These are phyloP conservation scores for Nadsonia commutata DNA, from an alignment of 1,139 yeast genomes.

Conservation along the genomic window DNA sequence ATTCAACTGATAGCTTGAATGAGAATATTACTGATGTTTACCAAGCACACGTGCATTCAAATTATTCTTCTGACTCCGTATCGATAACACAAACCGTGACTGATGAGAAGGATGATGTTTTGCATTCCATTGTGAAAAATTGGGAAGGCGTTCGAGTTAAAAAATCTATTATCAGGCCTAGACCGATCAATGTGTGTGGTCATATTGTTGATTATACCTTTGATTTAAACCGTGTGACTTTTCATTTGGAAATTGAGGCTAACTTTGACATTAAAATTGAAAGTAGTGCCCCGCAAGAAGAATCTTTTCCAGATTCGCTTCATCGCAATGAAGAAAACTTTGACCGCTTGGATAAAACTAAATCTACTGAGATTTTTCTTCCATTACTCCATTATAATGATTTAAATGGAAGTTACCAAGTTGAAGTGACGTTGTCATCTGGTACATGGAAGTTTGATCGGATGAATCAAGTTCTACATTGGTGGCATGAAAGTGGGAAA, in stretches of 20 bases:
- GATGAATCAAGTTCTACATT: constrained; percentile 41
- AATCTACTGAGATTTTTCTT: constrained; percentile 46
- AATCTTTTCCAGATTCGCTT: too few relatives aligned
- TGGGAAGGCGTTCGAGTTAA: constrained; percentile 37
- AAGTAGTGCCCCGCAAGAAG: constrained; percentile 7
- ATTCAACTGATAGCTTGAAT: too few relatives aligned
- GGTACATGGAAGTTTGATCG: constrained; percentile 43
- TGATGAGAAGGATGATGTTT: constrained; percentile 3
- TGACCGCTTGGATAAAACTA: background rate
- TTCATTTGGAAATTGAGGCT: constrained; percentile 31
- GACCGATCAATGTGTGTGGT: constrained; percentile 47
- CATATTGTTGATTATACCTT: constrained; percentile 37
- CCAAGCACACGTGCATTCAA: too few relatives aligned
- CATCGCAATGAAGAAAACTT: background rate
- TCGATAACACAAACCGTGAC: too few relatives aligned
- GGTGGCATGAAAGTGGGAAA: constrained; percentile 45
- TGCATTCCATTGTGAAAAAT: background rate
- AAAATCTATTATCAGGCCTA: constrained; percentile 62
- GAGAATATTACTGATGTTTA: too few relatives aligned
- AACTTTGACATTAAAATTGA: constrained; percentile 11
- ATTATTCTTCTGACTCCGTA: too few relatives aligned
- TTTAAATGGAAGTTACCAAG: constrained; percentile 18
- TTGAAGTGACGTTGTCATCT: constrained; percentile 30
- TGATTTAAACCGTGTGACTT: constrained; percentile 34
- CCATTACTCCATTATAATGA: constrained; percentile 55